Evolutionary conservation across 179 eudicot genomes (phyloP).

Genomic region (Gypsophila paniculata): DNA sequence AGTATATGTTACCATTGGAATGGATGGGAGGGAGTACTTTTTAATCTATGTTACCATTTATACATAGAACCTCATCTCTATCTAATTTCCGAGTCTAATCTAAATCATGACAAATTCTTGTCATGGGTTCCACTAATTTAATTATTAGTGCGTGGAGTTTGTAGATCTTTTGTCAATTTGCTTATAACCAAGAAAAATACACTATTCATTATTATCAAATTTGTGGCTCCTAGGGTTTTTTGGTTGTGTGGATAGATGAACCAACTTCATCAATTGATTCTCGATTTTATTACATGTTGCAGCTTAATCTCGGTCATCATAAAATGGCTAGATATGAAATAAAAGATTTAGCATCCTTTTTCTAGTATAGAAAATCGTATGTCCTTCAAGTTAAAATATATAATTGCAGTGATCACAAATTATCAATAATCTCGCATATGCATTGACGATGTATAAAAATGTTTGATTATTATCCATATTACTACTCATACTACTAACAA

Average conservation of each 20-base stretch:
- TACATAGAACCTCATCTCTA: conserved; percentile 6
- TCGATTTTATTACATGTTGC: background rate
- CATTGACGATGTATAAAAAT: no score
- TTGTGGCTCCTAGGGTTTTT: conserved; percentile 27
- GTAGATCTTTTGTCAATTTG: conserved; percentile 8
- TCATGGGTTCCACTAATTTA: conserved; percentile 29
- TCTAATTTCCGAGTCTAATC: conserved; percentile 7
- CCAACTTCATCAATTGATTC: background rate
- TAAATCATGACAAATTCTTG: conserved; percentile 20
- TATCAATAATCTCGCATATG: no score
- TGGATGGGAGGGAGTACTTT: background rate
- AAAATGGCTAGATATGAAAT: no score
- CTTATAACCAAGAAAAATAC: background rate
- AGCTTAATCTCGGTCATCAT: background rate
- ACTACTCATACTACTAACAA: background rate
- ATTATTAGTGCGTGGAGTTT: conserved; percentile 20
- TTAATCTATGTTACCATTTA: conserved; percentile 7
- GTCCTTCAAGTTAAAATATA: no score
- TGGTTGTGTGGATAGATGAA: conserved; percentile 1
- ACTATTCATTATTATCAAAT: background rate
- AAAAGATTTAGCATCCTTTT: no score
- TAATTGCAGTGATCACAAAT: no score
- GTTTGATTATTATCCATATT: no score
- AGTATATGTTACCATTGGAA: no score
- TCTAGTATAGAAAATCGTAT: no score